Evolutionary conservation across 1,139 yeast species (phyloP).

Genomic region (Magnusiomyces paraingens): DNA sequence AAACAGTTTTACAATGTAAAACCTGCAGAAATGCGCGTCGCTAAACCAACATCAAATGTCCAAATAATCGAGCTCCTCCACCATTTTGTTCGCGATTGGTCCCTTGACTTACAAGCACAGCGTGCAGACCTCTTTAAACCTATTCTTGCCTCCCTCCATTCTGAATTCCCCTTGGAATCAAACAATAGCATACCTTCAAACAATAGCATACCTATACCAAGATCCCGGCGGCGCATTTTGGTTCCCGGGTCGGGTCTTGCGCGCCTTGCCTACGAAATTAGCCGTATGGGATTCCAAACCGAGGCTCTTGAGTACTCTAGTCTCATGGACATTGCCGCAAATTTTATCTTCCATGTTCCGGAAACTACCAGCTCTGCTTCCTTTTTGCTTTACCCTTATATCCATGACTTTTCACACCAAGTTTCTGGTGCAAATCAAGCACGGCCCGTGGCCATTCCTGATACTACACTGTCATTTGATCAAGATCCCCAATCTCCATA

Average conservation of each 20-base stretch:
- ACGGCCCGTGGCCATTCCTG: constrained; percentile 37
- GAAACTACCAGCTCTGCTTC: constrained; percentile 11
- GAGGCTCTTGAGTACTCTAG: constrained; percentile 69
- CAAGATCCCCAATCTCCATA: constrained; percentile 19
- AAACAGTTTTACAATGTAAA: constrained; percentile 40
- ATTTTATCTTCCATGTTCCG: constrained; percentile 40
- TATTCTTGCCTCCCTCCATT: constrained; percentile 35
- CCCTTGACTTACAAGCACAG: constrained; percentile 41
- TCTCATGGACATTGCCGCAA: constrained; percentile 63
- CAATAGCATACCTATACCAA: neutral
- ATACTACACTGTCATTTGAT: constrained; percentile 4
- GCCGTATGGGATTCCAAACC: constrained; percentile 43
- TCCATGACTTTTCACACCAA: constrained; percentile 71
- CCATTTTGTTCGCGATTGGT: constrained; percentile 75
- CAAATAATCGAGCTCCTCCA: constrained; percentile 65
- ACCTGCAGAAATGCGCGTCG: constrained; percentile 37
- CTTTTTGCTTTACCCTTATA: constrained; percentile 46
- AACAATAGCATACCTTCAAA: too few species aligned
- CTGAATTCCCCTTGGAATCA: constrained; percentile 25
- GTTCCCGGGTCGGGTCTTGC: constrained; percentile 83
- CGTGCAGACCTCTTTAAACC: constrained; percentile 48
- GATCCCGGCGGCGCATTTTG: constrained; percentile 41
- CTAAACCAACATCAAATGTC: constrained; percentile 34
- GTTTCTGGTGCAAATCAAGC: constrained; percentile 44
- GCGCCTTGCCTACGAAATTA: constrained; percentile 57